Percentiles rank a stretch among this genome's conserved stretches.
These are phyloP conservation scores for Priceomyces haplophilus DNA, from an alignment of 805 yeast genomes.

Conservation along the genomic window DNA sequence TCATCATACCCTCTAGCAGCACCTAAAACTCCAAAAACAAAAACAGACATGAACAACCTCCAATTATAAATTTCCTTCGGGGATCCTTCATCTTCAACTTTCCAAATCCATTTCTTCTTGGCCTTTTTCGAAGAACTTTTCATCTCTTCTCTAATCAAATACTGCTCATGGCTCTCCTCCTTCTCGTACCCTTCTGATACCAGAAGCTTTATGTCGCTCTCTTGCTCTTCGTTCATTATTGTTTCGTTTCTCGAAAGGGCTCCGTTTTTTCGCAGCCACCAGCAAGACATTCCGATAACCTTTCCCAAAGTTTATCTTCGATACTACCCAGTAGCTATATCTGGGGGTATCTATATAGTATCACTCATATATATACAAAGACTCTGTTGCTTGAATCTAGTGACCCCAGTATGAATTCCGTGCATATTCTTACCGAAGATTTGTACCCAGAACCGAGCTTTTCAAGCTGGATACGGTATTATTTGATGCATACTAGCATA, in stretches of 20 bases:
- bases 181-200: not conserved
- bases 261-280: not conserved
- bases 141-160: not conserved
- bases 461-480: too few relatives aligned
- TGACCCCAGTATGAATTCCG: too few relatives aligned
- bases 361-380: too few relatives aligned
- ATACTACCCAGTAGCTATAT: too few relatives aligned
- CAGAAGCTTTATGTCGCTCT: not conserved
- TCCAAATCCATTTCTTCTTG: constrained; percentile 7
- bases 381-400: too few relatives aligned
- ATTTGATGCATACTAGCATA: too few relatives aligned
- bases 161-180: not conserved
- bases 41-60: constrained; percentile 43
- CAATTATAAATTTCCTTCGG: constrained; percentile 48
- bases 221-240: too few relatives aligned
- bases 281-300: too few relatives aligned
- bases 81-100: constrained; percentile 23
- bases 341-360: too few relatives aligned
- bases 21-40: constrained; percentile 54
- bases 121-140: not conserved
- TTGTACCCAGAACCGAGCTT: too few relatives aligned
- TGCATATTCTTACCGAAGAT: too few relatives aligned
- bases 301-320: too few relatives aligned
- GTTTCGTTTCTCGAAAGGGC: not conserved
- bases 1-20: constrained; percentile 59